phyloP scores from a whole-genome alignment of 2,329 filamentous ascomycete species.

The Amauroascus verrucosus region DNA sequence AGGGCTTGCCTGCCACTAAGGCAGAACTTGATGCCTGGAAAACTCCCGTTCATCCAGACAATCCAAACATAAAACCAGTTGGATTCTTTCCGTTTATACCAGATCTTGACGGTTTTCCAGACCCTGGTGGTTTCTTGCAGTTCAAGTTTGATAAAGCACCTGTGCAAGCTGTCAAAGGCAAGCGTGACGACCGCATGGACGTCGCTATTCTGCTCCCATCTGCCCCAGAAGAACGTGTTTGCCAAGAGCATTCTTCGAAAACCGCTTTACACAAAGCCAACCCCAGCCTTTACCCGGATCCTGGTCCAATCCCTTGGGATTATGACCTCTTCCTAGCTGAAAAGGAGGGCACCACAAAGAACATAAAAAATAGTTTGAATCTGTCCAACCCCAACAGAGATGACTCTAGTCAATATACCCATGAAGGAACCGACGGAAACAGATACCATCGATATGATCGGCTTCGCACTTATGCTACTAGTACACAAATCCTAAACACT shows the following conservation, averaged over 20 bases:
- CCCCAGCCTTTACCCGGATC: conserved; percentile 41
- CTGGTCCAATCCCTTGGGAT: conserved; percentile 45
- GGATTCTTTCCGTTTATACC: conserved; percentile 52
- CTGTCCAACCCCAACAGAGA: conserved; percentile 45
- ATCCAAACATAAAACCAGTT: conserved; percentile 47
- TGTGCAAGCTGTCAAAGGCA: conserved; percentile 36
- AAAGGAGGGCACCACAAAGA: conserved; percentile 37
- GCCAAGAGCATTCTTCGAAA: conserved; percentile 41
- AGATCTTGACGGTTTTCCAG: conserved; percentile 50
- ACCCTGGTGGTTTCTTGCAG: conserved; percentile 49
- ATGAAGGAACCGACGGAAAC: conserved; percentile 34
- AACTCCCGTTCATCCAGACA: conserved; percentile 49
- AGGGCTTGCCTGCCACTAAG: conserved; percentile 44
- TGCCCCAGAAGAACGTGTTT: conserved; percentile 39
- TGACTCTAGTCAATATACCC: conserved; percentile 41
- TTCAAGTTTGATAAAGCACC: conserved; percentile 55
- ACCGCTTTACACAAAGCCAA: conserved; percentile 41
- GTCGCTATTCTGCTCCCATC: conserved; percentile 48
- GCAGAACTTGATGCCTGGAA: conserved; percentile 51
- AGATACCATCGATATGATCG: conserved; percentile 47
- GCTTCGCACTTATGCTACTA: conserved; percentile 52
- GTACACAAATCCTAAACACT: conserved; percentile 42
- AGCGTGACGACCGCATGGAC: conserved; percentile 51
- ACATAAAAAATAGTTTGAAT: conserved; percentile 48
- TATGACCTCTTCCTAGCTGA: conserved; percentile 52